These are phyloP conservation scores for Beauveria medogensis DNA, from an alignment of 2,329 filamentous ascomycete genomes.

Conservation along the genomic window DNA sequence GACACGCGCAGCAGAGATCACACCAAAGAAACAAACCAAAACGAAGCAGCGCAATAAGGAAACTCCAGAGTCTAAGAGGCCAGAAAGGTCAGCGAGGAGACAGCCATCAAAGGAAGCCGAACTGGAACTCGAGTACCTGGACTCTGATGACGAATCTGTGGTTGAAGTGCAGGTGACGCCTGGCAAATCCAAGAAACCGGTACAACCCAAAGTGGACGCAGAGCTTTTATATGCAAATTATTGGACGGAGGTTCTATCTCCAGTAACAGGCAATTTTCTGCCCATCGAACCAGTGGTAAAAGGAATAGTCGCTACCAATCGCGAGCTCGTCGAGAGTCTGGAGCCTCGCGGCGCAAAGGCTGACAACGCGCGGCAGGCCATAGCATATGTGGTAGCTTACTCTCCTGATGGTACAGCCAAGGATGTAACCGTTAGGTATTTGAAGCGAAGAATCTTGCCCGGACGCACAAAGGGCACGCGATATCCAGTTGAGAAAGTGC, in stretches of 20 bases:
- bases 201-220: conserved; percentile 52
- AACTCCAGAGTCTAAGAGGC: conserved; percentile 13
- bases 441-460: conserved; percentile 73
- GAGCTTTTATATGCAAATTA: conserved; percentile 82
- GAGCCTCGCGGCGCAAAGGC: conserved; percentile 78
- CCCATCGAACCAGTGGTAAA: conserved; percentile 70
- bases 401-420: conserved; percentile 82
- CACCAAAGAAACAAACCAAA: conserved; percentile 15
- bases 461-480: conserved; percentile 84
- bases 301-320: conserved; percentile 59
- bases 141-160: conserved; percentile 52
- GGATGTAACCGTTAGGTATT: conserved; percentile 86
- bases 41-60: conserved; percentile 6
- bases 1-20: conserved; percentile 16
- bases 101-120: conserved; percentile 37
- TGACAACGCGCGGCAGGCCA: conserved; percentile 79
- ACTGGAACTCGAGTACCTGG: conserved; percentile 28
- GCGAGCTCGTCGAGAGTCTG: conserved; percentile 64
- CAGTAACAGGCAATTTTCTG: conserved; percentile 68
- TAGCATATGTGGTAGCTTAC: conserved; percentile 81
- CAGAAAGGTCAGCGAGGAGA: conserved; percentile 10
- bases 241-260: conserved; percentile 86
- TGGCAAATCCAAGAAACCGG: conserved; percentile 27
- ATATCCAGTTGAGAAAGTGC: conserved; percentile 69
- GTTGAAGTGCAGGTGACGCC: conserved; percentile 43